Evolutionary conservation across 257 asterid species (phyloP).

Genomic region (Gardenia jasminoides): DNA sequence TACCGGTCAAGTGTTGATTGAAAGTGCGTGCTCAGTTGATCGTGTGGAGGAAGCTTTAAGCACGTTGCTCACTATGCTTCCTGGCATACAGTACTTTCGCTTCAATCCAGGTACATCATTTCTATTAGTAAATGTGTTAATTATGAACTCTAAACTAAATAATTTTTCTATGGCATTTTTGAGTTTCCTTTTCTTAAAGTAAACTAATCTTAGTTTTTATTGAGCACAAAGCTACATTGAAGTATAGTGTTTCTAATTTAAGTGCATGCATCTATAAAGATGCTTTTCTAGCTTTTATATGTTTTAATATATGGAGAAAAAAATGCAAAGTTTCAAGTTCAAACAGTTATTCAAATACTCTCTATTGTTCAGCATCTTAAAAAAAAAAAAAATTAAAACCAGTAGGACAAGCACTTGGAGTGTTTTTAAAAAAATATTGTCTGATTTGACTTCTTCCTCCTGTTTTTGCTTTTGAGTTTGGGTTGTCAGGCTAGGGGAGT

Average conservation of each 20-base stretch:
- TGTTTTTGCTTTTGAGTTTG: background rate
- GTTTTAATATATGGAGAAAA: too few relatives aligned
- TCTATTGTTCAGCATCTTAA: background rate
- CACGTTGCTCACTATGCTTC: slow-evolving; percentile 93
- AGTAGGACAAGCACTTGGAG: background rate
- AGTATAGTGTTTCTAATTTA: background rate
- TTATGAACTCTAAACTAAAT: background rate
- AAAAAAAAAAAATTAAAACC: too few relatives aligned
- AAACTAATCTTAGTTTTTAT: background rate
- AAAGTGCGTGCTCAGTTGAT: slow-evolving; percentile 98
- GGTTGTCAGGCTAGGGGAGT: background rate
- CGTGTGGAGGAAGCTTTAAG: slow-evolving; percentile 97
- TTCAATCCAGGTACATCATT: slow-evolving; percentile 83
- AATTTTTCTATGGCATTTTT: background rate
- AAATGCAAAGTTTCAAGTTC: background rate
- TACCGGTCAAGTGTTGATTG: slow-evolving; percentile 95
- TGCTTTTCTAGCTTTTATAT: background rate
- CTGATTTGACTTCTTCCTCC: background rate
- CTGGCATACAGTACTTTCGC: slow-evolving; percentile 87
- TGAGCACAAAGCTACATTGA: background rate
- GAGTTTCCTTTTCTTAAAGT: background rate
- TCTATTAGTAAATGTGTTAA: background rate
- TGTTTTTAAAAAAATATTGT: background rate
- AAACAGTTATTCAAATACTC: background rate
- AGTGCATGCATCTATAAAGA: background rate